Base-by-base conservation (phyloP, 768 basidiomycete genomes). In the Dictyophora rubrovolvata region DNA sequence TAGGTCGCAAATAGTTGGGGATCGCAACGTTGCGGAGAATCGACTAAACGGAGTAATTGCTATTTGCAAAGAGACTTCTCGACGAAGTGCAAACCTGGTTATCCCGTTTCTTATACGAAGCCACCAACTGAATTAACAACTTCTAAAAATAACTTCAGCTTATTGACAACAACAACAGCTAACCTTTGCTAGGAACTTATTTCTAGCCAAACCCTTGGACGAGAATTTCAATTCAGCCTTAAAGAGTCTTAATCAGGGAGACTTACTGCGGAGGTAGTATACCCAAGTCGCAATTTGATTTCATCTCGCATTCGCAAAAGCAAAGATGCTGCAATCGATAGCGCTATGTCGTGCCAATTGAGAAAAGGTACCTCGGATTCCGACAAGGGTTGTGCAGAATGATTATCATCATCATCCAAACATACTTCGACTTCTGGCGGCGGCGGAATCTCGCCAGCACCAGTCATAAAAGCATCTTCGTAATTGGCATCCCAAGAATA, bases 101-200 rank as follows among this genome's bases (percentile, higher is more conserved):
- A 61, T 90, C 86, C 0, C 88, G 90, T 68, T 99, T 99, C 73
- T 85, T 86, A 74, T 90, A 93, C 1, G 91, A 95, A 8, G 93
- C 93, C 37, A 84, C 81, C 17, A 99, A 79, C 89, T 94, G 60
- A 34, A 56, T n/a, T 20, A 33, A 12, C 28, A 23, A 22, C 10
- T 2, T 3, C 6, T 22, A 64, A 17, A 62, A 54, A 55, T 37
- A 47, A 59, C 16, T 6, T 23, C 10, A 49, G 47, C 8, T 17
- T 11, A 8, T 36, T 18, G 20, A 23, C 17, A 18, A 20, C 57
- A 57, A 60, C 57, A 62, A 54, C 66, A 53, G n/a, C n/a, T n/a
- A 56, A 90, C 92, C 80, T 99, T 99, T 0, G 96, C 89, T 22
- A 98, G 77, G 65, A 94, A 94, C 69, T 97, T 96, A 67, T 95